Base-by-base conservation (phyloP, 2,329 filamentous ascomycete genomes). In the Didymella pinodella region DNA sequence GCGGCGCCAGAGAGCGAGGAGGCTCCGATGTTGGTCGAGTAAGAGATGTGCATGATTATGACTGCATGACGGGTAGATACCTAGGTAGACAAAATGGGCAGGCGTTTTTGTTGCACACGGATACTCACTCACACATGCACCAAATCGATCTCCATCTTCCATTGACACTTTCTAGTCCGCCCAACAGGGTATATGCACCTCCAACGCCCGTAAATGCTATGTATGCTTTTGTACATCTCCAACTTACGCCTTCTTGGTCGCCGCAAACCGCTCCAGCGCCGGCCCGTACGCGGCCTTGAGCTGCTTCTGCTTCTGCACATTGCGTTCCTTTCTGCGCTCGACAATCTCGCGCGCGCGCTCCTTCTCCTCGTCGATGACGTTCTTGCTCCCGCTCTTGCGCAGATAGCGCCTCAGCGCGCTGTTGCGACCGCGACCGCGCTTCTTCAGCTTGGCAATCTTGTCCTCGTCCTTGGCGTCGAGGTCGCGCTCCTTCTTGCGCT, bases 351-450 rank as follows among this genome's bases (percentile, higher is more conserved):
- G 91, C 47, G 93, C 89, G 74, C 89, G 88, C 77, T 97, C 79
- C 74, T 91, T 89, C 85, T 94, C 93, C 84, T 97, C 95, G 81
- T 99, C 95, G 76, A 99, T 93, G 57, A 99, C 87, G 77, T 98
- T 98, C 84, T 90, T 92, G 72, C 90, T 89, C 45, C 92, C 88
- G 81, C 95, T 93, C 87, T 98, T 98, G 66, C 95, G 84, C 72
- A 98, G 79, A 75, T 96, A 93, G 77, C 93, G 93, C 73, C 92
- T 88, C 64, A 98, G 80, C 58, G 91, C 91, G 67, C 90, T 93
- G 74, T 96, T 99, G 84, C 93, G 92, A 54, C 95, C 95, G 57
- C 94, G 84, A 18, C 91, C 92, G 54, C 90, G 85, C 75, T 97
- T 95, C 78, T 86, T 88, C 67, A 88, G 70, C 68, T 84, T 83